phyloP scores from a whole-genome alignment of 805 yeast species.

The Yamadazyma philogaea region DNA sequence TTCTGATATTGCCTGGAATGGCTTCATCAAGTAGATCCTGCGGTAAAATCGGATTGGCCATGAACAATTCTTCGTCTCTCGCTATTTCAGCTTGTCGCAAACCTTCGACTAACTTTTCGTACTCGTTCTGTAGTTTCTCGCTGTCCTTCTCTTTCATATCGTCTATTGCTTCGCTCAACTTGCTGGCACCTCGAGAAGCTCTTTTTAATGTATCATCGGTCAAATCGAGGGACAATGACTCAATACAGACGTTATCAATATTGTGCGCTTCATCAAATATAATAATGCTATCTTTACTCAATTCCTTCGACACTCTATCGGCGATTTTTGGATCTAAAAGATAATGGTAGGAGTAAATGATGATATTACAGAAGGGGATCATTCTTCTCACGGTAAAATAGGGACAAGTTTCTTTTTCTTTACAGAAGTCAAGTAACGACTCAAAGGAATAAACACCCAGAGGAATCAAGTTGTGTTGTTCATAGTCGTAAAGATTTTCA shows the following conservation, averaged over 20 bases:
- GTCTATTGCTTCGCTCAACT: slow-evolving; percentile 76
- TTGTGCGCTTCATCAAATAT: slow-evolving; percentile 99
- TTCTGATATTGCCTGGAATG: slow-evolving; percentile 92
- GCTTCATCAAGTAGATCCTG: slow-evolving; percentile 87
- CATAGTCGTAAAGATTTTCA: slow-evolving; percentile 81
- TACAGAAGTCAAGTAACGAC: slow-evolving; percentile 71
- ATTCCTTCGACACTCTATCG: slow-evolving; percentile 87
- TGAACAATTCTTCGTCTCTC: slow-evolving; percentile 59
- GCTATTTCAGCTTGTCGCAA: slow-evolving; percentile 75
- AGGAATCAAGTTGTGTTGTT: slow-evolving; percentile 86
- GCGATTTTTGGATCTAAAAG: slow-evolving; percentile 95
- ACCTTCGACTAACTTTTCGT: slow-evolving; percentile 87
- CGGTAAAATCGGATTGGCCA: slow-evolving; percentile 86
- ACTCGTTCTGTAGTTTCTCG: slow-evolving; percentile 81
- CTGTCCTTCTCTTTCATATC: slow-evolving; percentile 82
- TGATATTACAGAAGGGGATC: slow-evolving; percentile 90
- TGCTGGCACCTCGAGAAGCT: slow-evolving; percentile 84
- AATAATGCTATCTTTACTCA: slow-evolving; percentile 88
- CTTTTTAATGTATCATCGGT: slow-evolving; percentile 85
- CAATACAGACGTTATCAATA: slow-evolving; percentile 97
- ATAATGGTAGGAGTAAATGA: slow-evolving; percentile 96
- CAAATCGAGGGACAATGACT: slow-evolving; percentile 84
- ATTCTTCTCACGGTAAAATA: slow-evolving; percentile 97
- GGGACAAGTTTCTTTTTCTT: slow-evolving; percentile 81
- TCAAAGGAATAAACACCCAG: slow-evolving; percentile 95